phyloP scores from a whole-genome alignment of 108 stramenopile species.

The Bacterosira constricta region DNA sequence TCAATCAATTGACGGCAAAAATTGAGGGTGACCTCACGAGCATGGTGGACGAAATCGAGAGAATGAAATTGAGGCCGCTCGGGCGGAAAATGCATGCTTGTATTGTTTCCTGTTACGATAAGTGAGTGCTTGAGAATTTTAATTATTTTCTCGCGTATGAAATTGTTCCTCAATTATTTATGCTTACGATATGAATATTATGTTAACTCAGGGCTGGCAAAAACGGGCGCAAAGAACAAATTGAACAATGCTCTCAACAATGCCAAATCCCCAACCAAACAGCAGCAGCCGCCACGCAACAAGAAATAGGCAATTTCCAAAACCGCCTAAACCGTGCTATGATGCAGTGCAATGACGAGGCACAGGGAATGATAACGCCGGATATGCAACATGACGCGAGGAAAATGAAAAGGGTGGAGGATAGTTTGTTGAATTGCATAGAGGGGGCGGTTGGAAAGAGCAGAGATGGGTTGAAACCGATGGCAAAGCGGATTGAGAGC shows the following conservation, averaged over 20 bases:
- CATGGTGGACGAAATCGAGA: constrained; percentile 73
- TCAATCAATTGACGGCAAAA: constrained; percentile 67
- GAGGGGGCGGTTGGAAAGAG: constrained; percentile 71
- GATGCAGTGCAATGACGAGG: constrained; percentile 87
- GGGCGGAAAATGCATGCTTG: constrained; percentile 70
- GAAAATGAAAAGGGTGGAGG: constrained; percentile 73
- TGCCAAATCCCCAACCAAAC: constrained; percentile 83
- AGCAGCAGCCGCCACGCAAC: constrained; percentile 64
- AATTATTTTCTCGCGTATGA: no score
- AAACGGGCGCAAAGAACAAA: constrained; percentile 62
- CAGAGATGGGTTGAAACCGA: constrained; percentile 72
- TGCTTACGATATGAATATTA: no score
- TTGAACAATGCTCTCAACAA: constrained; percentile 71
- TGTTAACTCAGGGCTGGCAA: constrained; percentile 81
- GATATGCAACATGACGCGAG: constrained; percentile 71
- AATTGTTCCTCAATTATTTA: no score
- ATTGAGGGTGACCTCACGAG: constrained; percentile 68
- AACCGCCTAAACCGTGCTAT: constrained; percentile 82
- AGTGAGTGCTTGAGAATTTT: constrained; percentile 17
- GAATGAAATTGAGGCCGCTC: constrained; percentile 58
- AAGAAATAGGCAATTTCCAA: constrained; percentile 84
- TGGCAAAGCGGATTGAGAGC: constrained; percentile 70
- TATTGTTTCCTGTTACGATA: constrained; percentile 29
- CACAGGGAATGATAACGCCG: constrained; percentile 72
- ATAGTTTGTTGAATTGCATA: constrained; percentile 69